Evolutionary conservation across 371 early-diverging fungal genomes (phyloP).

Genomic region (Haplosporangium sp.): DNA sequence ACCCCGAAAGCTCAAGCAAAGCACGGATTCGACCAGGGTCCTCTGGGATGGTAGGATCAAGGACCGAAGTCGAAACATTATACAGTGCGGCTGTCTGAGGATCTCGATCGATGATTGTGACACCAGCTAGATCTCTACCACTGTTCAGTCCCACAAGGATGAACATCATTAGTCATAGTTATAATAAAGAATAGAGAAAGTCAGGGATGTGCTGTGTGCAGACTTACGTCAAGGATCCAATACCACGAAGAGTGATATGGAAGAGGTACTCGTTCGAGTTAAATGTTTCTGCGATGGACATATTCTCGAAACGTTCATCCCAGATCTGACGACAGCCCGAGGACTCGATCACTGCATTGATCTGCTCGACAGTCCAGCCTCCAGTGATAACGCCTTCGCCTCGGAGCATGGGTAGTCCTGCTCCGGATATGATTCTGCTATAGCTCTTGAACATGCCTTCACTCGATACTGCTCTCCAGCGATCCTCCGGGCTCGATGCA

Average conservation of each 20-base stretch:
- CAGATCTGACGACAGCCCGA: slow-evolving; percentile 47
- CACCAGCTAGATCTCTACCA: slow-evolving; percentile 63
- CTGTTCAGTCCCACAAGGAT: slow-evolving; percentile 10
- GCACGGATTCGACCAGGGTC: slow-evolving; percentile 62
- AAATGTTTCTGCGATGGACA: slow-evolving; percentile 62
- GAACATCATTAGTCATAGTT: not conserved
- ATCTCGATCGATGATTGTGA: slow-evolving; percentile 68
- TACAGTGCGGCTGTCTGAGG: slow-evolving; percentile 63
- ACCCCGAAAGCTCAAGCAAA: slow-evolving; percentile 67
- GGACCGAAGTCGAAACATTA: slow-evolving; percentile 68
- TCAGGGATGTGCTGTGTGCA: not conserved
- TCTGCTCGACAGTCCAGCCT: slow-evolving; percentile 66
- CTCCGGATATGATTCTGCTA: slow-evolving; percentile 58
- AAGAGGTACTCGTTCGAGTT: slow-evolving; percentile 68
- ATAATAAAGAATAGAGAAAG: not conserved
- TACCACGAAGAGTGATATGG: slow-evolving; percentile 59
- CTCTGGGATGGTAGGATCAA: slow-evolving; percentile 63
- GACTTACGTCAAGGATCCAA: slow-evolving; percentile 60
- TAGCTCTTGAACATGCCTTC: slow-evolving; percentile 60
- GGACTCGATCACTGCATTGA: slow-evolving; percentile 42
- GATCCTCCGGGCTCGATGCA: slow-evolving; percentile 54
- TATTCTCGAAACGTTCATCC: slow-evolving; percentile 68
- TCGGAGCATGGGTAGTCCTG: slow-evolving; percentile 62
- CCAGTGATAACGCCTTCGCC: slow-evolving; percentile 60
- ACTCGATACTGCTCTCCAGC: slow-evolving; percentile 61